Conservation (phyloP, 495 filamentous ascomycete species). For the Aspergillus cavernicola region DNA sequence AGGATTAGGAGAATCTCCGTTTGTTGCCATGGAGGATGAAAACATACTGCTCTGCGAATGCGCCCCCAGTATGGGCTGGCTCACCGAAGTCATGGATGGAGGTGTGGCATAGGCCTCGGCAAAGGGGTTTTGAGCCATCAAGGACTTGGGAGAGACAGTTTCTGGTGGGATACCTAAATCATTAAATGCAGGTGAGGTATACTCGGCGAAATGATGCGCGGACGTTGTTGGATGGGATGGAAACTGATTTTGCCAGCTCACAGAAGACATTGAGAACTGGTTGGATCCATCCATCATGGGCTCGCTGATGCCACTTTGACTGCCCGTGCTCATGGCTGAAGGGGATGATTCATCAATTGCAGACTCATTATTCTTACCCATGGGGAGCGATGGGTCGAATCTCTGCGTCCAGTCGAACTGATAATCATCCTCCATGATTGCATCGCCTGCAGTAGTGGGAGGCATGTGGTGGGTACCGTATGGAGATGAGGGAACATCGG, state of each 20-base stretch:
- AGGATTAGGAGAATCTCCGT: slow-evolving; percentile 54
- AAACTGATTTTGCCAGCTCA: slow-evolving; percentile 61
- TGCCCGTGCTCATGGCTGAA: slow-evolving; percentile 88
- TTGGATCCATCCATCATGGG: slow-evolving; percentile 84
- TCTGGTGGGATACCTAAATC: slow-evolving; percentile 41
- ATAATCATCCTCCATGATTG: slow-evolving; percentile 67
- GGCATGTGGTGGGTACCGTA: slow-evolving; percentile 64
- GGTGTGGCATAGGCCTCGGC: slow-evolving; percentile 49
- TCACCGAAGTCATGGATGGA: slow-evolving; percentile 61
- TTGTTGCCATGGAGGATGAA: slow-evolving; percentile 54
- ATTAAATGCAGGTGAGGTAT: slow-evolving; percentile 44
- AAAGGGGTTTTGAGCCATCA: slow-evolving; percentile 46
- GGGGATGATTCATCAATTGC: slow-evolving; percentile 91
- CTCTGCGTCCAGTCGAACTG: slow-evolving; percentile 83
- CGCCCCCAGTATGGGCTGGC: slow-evolving; percentile 46
- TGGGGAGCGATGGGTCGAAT: slow-evolving; percentile 72
- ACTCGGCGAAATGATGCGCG: slow-evolving; percentile 59
- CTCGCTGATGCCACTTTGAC: slow-evolving; percentile 88
- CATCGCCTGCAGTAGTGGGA: slow-evolving; percentile 29
- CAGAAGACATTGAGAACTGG: slow-evolving; percentile 52
- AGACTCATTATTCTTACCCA: slow-evolving; percentile 66
- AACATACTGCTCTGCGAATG: slow-evolving; percentile 52
- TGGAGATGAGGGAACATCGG: slow-evolving; percentile 69
- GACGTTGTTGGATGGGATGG: slow-evolving; percentile 57
- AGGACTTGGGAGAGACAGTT: slow-evolving; percentile 47